phyloP scores from a whole-genome alignment of 495 filamentous ascomycete species.

The Symbiotaphrina buchneri region DNA sequence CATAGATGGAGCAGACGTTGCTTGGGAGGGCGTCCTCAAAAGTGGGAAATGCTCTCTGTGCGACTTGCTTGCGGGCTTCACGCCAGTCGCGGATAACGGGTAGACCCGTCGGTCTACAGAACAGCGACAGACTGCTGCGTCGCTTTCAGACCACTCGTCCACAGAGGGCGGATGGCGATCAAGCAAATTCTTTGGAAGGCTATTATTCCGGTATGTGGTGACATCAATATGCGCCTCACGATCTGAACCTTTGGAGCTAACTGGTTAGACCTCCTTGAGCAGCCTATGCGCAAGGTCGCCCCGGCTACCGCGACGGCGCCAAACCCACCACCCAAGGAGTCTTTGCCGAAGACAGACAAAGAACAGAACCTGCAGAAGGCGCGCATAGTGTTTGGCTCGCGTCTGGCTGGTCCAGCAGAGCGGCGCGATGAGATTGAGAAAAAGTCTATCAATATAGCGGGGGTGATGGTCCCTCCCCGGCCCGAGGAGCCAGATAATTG shows the following conservation, averaged over 20 bases:
- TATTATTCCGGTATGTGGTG: too few relatives aligned
- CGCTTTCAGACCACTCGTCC: neutral
- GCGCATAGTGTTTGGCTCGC: slow-evolving; percentile 55
- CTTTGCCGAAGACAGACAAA: neutral
- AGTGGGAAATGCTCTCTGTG: too few relatives aligned
- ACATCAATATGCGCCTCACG: too few relatives aligned
- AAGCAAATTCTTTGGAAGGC: slow-evolving; percentile 4
- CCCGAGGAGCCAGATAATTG: slow-evolving; percentile 92
- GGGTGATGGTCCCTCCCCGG: slow-evolving; percentile 57
- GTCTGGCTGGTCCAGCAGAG: slow-evolving; percentile 45
- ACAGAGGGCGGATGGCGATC: neutral
- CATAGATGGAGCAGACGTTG: too few relatives aligned
- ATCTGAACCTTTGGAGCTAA: too few relatives aligned
- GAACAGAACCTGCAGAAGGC: slow-evolving; percentile 9
- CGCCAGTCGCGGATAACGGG: neutral
- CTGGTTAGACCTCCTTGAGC: slow-evolving; percentile 4
- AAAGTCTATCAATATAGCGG: slow-evolving; percentile 40
- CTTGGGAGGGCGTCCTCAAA: too few relatives aligned
- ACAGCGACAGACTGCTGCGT: neutral
- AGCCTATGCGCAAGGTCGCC: too few relatives aligned
- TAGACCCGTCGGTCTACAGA: neutral
- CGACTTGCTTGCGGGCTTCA: too few relatives aligned
- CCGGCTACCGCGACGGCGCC: too few relatives aligned
- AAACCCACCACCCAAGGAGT: too few relatives aligned
- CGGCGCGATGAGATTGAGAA: slow-evolving; percentile 27